These are phyloP conservation scores for Dothistroma septosporum DNA, from an alignment of 2,329 filamentous ascomycete species.

Conservation along the genomic window DNA sequence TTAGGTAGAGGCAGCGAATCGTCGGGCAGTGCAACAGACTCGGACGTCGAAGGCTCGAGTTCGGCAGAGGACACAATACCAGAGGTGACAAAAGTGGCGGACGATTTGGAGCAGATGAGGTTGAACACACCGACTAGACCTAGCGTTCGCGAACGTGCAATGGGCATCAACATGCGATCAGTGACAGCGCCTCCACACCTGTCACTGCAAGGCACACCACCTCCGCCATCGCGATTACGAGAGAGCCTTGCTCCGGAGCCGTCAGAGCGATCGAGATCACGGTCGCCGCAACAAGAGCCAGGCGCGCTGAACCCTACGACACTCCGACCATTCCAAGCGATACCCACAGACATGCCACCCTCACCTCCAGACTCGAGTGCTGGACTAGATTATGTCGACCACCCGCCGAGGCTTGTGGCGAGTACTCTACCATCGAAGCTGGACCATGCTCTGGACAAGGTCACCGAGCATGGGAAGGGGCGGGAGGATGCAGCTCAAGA, in stretches of 20 bases:
- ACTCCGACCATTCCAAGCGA: constrained; percentile 27
- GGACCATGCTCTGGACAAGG: not conserved
- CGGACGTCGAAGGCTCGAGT: constrained; percentile 22
- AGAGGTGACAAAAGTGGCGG: constrained; percentile 9
- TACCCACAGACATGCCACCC: constrained; percentile 34
- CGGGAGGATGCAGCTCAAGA: constrained; percentile 1
- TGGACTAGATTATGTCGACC: constrained; percentile 23
- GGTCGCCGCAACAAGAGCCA: constrained; percentile 2
- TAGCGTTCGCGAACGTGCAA: constrained; percentile 21
- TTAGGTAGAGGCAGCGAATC: constrained; percentile 17
- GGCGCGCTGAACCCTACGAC: constrained; percentile 11
- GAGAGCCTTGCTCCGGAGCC: constrained; percentile 27
- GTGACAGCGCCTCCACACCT: constrained; percentile 41
- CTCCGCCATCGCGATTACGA: constrained; percentile 36
- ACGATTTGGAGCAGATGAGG: constrained; percentile 15
- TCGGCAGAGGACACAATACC: constrained; percentile 16
- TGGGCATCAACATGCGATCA: constrained; percentile 27
- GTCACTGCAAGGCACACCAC: constrained; percentile 41
- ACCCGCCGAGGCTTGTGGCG: not conserved
- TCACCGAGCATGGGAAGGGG: not conserved
- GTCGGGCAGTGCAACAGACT: constrained; percentile 19
- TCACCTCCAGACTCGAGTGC: constrained; percentile 35
- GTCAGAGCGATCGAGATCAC: not conserved
- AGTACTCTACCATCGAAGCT: constrained; percentile 3
- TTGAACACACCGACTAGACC: constrained; percentile 20